Evolutionary conservation across 75 land plant species (phyloP).

Genomic region (Sequoiadendron giganteum): DNA sequence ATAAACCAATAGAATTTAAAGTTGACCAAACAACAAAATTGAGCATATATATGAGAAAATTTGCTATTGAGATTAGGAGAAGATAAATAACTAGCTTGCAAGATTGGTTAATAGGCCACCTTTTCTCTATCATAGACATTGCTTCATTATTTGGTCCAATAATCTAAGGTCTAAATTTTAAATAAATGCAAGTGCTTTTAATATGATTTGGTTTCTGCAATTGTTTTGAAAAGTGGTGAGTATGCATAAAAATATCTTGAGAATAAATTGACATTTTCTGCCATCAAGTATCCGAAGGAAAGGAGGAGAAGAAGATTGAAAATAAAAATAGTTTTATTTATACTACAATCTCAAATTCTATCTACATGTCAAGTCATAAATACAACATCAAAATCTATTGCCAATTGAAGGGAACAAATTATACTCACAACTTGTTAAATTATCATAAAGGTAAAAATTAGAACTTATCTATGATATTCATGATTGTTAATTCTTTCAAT

Average conservation of each 20-base stretch:
- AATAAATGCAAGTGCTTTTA: neutral
- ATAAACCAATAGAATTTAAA: neutral
- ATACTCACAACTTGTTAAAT: slow-evolving; percentile 63
- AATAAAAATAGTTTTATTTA: slow-evolving; percentile 45
- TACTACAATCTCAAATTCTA: slow-evolving; percentile 41
- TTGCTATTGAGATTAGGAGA: neutral
- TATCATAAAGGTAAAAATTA: slow-evolving; percentile 61
- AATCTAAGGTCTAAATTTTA: neutral
- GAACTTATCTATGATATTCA: neutral
- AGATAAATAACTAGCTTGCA: neutral
- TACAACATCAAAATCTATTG: slow-evolving; percentile 46
- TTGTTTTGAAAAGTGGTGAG: slow-evolving; percentile 53
- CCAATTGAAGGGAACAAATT: slow-evolving; percentile 68
- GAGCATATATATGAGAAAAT: neutral
- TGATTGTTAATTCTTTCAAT: neutral
- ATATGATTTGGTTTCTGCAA: neutral
- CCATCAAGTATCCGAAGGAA: slow-evolving; percentile 58
- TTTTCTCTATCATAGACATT: neutral
- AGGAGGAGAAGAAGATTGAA: slow-evolving; percentile 46
- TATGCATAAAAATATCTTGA: slow-evolving; percentile 45
- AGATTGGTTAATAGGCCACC: neutral
- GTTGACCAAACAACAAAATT: neutral
- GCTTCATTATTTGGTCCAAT: neutral
- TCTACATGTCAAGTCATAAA: slow-evolving; percentile 54
- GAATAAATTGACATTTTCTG: slow-evolving; percentile 47